phyloP scores from a whole-genome alignment of 306 rosid species.

The Vicia villosa region DNA sequence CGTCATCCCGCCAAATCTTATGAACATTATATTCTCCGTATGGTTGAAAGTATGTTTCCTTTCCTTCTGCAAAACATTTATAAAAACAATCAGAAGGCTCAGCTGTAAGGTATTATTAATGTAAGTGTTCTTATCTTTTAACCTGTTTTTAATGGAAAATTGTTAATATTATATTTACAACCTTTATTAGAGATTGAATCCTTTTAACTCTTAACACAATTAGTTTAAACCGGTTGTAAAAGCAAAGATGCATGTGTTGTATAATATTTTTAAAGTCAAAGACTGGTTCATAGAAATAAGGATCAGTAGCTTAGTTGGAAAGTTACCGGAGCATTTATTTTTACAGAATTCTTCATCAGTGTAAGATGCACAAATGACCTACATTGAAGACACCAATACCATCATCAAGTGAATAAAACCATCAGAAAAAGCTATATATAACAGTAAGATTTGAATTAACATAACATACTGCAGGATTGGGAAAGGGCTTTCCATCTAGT shows the following conservation, averaged over 20 bases:
- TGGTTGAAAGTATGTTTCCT: slow-evolving; percentile 60
- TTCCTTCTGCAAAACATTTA: slow-evolving; percentile 56
- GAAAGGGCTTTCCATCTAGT: slow-evolving; percentile 61
- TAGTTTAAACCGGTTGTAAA: neutral
- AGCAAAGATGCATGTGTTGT: neutral
- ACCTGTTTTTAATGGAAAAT: no score
- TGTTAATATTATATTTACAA: no score
- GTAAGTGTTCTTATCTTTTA: no score
- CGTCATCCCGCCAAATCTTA: slow-evolving; percentile 87
- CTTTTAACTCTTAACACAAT: no score
- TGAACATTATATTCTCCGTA: slow-evolving; percentile 64
- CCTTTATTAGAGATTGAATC: no score
- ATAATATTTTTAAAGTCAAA: neutral
- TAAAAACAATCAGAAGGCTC: neutral
- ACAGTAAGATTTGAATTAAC: slow-evolving; percentile 39
- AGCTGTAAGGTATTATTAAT: neutral
- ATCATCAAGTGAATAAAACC: neutral
- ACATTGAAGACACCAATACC: slow-evolving; percentile 28
- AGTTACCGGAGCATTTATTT: slow-evolving; percentile 65
- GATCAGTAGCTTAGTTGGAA: slow-evolving; percentile 15
- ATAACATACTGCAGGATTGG: slow-evolving; percentile 67
- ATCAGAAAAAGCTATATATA: neutral
- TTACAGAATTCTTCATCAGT: slow-evolving; percentile 83
- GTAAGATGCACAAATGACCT: slow-evolving; percentile 86
- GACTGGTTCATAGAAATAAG: neutral